These are phyloP conservation scores for Termitomyces heimii DNA, from an alignment of 768 basidiomycete species.

Conservation along the genomic window DNA sequence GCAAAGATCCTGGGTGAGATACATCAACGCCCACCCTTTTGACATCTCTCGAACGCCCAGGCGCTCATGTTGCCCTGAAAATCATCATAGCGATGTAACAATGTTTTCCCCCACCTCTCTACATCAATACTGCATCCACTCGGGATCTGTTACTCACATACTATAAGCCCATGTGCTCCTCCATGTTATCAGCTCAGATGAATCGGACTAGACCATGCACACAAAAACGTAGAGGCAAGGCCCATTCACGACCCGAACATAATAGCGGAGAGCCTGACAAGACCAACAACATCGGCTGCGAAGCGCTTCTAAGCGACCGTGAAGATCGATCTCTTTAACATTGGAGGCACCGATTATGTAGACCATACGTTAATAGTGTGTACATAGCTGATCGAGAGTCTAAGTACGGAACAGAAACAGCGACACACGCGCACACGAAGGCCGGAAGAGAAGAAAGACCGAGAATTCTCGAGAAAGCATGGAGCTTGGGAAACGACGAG, in stretches of 20 bases:
- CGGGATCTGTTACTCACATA: not conserved
- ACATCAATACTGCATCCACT: not conserved
- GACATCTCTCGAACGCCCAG: not conserved
- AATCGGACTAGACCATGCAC: too few species aligned
- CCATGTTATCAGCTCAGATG: too few species aligned
- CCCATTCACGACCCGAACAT: too few species aligned
- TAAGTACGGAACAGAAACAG: too few species aligned
- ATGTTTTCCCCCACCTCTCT: not conserved
- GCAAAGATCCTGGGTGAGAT: not conserved
- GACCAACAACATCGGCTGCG: not conserved
- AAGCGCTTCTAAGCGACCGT: not conserved
- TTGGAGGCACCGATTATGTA: not conserved
- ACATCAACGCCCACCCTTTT: not conserved
- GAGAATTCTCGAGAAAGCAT: not conserved
- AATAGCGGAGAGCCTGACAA: not conserved
- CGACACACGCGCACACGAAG: not conserved
- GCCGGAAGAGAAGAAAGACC: not conserved
- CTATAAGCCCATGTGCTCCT: too few species aligned
- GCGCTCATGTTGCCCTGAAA: not conserved
- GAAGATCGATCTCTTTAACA: not conserved
- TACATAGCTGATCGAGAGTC: too few species aligned
- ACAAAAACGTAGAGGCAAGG: too few species aligned
- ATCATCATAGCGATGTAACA: not conserved
- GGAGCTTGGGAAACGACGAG: not conserved
- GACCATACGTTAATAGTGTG: too few species aligned